phyloP scores from a whole-genome alignment of 2,329 filamentous ascomycete species.

The Penicillium crustosum region DNA sequence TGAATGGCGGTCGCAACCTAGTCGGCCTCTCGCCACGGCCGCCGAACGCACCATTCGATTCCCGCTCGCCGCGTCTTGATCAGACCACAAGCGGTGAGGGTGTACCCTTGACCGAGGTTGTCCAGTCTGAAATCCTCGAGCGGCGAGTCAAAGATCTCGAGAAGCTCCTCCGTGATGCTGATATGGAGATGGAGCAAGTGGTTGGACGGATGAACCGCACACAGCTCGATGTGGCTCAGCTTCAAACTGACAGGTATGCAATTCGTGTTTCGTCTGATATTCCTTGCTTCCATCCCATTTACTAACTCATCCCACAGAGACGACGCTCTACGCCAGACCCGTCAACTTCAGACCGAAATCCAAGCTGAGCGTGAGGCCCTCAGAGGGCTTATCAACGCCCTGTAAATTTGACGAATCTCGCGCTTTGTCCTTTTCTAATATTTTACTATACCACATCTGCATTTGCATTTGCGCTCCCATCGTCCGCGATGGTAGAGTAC shows the following conservation, averaged over 20 bases:
- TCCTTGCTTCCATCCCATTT: not conserved
- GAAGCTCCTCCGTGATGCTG: conserved; percentile 71
- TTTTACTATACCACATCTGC: conserved; percentile 25
- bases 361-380: conserved; percentile 63
- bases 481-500: conserved; percentile 12
- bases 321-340: conserved; percentile 69
- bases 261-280: conserved; percentile 2
- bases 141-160: conserved; percentile 81
- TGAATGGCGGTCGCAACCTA: conserved; percentile 51
- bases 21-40: conserved; percentile 56
- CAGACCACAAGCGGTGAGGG: conserved; percentile 62
- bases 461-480: conserved; percentile 21
- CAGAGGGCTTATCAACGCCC: conserved; percentile 47
- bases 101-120: conserved; percentile 63
- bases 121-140: conserved; percentile 73
- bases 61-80: conserved; percentile 60
- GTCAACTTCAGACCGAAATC: conserved; percentile 67
- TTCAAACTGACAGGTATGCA: conserved; percentile 58
- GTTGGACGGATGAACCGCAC: conserved; percentile 78
- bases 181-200: conserved; percentile 80
- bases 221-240: conserved; percentile 77
- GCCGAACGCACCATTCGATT: conserved; percentile 60
- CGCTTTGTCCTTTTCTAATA: conserved; percentile 3
- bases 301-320: conserved; percentile 52
- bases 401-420: conserved; percentile 4